Percentiles rank a stretch among this genome's conserved stretches.
These are phyloP conservation scores for Arthrobotrys megalospora DNA, from an alignment of 2,329 filamentous ascomycete genomes.

Conservation along the genomic window DNA sequence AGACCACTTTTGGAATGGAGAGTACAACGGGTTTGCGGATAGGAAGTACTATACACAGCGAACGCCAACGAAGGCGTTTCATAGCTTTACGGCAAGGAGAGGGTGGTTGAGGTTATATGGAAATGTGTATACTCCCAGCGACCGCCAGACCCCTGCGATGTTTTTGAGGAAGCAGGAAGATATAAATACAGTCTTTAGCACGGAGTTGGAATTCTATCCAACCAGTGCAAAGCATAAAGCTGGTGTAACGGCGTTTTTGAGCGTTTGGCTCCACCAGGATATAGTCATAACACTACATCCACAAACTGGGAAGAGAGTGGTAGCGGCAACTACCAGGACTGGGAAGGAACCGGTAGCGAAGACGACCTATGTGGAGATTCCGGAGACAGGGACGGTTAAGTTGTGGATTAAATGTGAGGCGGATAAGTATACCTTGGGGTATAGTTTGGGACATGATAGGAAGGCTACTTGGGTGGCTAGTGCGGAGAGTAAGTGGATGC, in stretches of 20 bases:
- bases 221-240: slow-evolving; percentile 61
- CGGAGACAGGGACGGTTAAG: slow-evolving; percentile 53
- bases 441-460: slow-evolving; percentile 50
- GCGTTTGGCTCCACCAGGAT: slow-evolving; percentile 61
- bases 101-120: slow-evolving; percentile 71
- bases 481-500: slow-evolving; percentile 61
- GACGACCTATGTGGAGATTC: slow-evolving; percentile 60
- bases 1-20: slow-evolving; percentile 67
- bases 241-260: slow-evolving; percentile 60
- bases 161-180: slow-evolving; percentile 72
- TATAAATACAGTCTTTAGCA: slow-evolving; percentile 60
- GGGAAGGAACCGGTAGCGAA: slow-evolving; percentile 57
- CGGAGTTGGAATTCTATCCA: slow-evolving; percentile 62
- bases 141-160: slow-evolving; percentile 71
- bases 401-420: slow-evolving; percentile 62
- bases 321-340: slow-evolving; percentile 56
- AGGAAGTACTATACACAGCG: slow-evolving; percentile 66
- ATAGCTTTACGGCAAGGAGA: slow-evolving; percentile 69
- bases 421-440: slow-evolving; percentile 61
- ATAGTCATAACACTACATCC: slow-evolving; percentile 62
- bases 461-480: slow-evolving; percentile 60
- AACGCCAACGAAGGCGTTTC: slow-evolving; percentile 70
- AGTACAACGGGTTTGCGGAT: slow-evolving; percentile 61
- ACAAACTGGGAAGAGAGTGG: slow-evolving; percentile 56
- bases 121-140: slow-evolving; percentile 71